Percentiles rank a stretch among this genome's conserved stretches.
Conservation (phyloP, 176 grass and related monocot genomes). For the Zizania latifolia region DNA sequence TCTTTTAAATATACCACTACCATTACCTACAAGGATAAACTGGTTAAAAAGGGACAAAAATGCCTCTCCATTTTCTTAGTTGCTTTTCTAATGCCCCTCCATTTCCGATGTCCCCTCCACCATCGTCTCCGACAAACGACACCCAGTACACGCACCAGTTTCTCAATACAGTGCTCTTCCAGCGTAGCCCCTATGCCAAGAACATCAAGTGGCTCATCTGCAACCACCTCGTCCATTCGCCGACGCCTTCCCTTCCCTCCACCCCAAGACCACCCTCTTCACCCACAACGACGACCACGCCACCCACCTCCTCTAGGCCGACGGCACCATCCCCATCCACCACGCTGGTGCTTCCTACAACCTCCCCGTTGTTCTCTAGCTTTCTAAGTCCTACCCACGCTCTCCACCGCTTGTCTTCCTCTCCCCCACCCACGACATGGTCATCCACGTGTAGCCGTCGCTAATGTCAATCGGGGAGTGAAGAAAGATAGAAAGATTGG, state of each 20-base stretch:
- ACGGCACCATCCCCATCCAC: conserved; percentile 74
- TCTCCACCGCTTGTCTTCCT: conserved; percentile 76
- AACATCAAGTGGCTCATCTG: conserved; percentile 92
- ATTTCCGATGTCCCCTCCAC: conserved; percentile 30
- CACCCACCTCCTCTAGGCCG: conserved; percentile 68
- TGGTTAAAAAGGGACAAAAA: no score
- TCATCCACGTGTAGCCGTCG: no score
- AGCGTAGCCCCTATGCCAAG: conserved; percentile 74
- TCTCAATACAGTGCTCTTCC: conserved; percentile 72
- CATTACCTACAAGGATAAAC: no score
- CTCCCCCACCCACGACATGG: conserved; percentile 76
- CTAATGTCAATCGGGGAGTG: no score
- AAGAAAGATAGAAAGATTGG: no score
- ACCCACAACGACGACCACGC: conserved; percentile 86
- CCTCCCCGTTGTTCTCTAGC: conserved; percentile 75
- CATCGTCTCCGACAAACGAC: conserved; percentile 19
- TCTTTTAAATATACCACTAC: no score
- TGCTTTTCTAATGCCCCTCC: no score
- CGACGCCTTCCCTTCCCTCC: conserved; percentile 71
- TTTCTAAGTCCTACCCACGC: conserved; percentile 75
- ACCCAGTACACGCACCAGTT: conserved; percentile 78
- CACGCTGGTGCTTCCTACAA: conserved; percentile 73
- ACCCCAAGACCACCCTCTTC: conserved; percentile 69
- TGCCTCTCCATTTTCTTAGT: no score
- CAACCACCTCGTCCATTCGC: conserved; percentile 78